Conservation (phyloP, 2,329 filamentous ascomycete genomes). For the Diaporthe sp. region DNA sequence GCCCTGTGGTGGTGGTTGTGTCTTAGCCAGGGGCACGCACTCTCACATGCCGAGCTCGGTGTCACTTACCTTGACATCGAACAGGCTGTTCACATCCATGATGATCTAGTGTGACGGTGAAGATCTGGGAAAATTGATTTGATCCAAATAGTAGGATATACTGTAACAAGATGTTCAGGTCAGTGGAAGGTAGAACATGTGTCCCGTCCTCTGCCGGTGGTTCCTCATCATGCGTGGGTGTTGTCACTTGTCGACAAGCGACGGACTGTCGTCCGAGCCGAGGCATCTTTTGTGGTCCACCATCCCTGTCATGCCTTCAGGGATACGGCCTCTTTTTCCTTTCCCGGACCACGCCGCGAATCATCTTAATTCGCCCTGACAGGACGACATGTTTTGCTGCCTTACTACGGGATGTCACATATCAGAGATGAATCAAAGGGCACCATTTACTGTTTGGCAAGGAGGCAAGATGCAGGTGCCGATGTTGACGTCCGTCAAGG, state of each 20-base stretch:
- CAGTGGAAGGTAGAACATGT: neutral
- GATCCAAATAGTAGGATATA: accelerated
- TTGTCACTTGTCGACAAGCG: neutral
- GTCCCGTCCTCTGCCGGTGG: neutral
- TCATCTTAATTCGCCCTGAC: neutral
- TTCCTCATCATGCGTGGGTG: constrained; percentile 3
- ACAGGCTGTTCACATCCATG: constrained; percentile 68
- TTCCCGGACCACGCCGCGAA: neutral
- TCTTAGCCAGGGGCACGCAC: neutral
- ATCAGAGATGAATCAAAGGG: too few relatives aligned
- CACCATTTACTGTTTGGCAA: neutral
- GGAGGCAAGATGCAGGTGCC: neutral
- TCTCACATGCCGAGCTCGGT: neutral
- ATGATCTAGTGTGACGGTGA: neutral
- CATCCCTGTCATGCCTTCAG: constrained; percentile 13
- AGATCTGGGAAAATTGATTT: too few relatives aligned
- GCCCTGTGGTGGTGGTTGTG: constrained; percentile 52
- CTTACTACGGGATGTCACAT: neutral
- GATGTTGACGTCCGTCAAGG: neutral
- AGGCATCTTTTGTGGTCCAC: constrained; percentile 25
- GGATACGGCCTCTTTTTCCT: neutral
- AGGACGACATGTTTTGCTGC: neutral
- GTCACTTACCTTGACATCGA: constrained; percentile 70
- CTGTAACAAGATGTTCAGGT: neutral
- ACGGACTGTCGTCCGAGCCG: neutral